Conservation (phyloP, 768 basidiomycete species). For the Boletus sensibilis region DNA sequence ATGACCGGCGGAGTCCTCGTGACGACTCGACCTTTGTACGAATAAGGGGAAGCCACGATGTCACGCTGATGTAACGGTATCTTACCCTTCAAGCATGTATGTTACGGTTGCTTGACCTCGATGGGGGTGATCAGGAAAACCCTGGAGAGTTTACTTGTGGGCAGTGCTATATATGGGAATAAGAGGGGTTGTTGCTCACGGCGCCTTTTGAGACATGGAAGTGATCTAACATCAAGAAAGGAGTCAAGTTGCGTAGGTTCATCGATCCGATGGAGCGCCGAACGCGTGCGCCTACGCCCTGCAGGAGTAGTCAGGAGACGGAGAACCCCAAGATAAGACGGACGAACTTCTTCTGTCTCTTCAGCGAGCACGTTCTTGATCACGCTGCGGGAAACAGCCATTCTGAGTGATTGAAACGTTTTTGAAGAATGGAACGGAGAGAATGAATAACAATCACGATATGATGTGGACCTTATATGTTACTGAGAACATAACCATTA, state of each 20-base stretch:
- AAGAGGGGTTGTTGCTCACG: slow-evolving; percentile 39
- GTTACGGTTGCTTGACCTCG: slow-evolving; percentile 87
- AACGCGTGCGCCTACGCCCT: slow-evolving; percentile 83
- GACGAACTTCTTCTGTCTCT: slow-evolving; percentile 64
- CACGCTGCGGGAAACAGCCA: slow-evolving; percentile 59
- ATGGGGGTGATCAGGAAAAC: slow-evolving; percentile 93
- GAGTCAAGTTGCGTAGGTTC: slow-evolving; percentile 75
- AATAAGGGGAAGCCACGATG: background rate
- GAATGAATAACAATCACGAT: background rate
- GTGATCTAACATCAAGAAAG: slow-evolving; percentile 90
- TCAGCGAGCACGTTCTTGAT: slow-evolving; percentile 74
- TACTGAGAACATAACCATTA: no score
- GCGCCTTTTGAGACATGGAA: slow-evolving; percentile 71
- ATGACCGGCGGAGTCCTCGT: slow-evolving; percentile 92
- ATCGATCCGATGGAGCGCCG: slow-evolving; percentile 81
- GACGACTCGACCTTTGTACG: slow-evolving; percentile 57
- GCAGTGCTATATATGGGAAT: background rate
- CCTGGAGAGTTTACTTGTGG: slow-evolving; percentile 38
- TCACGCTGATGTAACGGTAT: background rate
- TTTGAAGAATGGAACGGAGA: background rate
- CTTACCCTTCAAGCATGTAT: slow-evolving; percentile 82
- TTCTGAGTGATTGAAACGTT: slow-evolving; percentile 13
- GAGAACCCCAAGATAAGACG: background rate
- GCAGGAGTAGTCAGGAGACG: background rate
- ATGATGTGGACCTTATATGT: background rate